Base-by-base conservation (phyloP, 768 basidiomycete genomes). In the Boletus vinaceobasis region DNA sequence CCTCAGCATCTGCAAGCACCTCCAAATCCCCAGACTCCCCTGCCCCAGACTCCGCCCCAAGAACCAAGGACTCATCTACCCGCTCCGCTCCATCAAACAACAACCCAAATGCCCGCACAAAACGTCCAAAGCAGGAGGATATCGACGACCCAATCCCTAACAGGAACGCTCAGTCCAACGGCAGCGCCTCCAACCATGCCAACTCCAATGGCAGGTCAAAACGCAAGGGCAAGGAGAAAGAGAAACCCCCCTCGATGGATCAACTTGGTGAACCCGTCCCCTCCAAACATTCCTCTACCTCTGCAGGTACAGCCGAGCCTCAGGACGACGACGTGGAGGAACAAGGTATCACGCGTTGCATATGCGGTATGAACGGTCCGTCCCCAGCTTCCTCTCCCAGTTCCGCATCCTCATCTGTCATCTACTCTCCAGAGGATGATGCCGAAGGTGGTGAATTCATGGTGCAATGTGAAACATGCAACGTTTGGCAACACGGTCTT, bases 401-500 rank as follows among this genome's bases (percentile, higher is more conserved):
- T 14, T 39, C 61, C 55, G 31, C 44, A 26, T 53, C 49, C 64
- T 69, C 60, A 74, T 65, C 63, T 57, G 55, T 53, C 59, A 43
- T 55, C 55, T 52, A 55, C 50, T 58, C 66, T 73, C 74, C 73
- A 77, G 87, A 88, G 70, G 85, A 86, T 63, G 86, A 88, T 66
- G 82, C 83, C 49, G 86, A 88, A 68, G 91, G 90, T 48, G 91
- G 93, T 45, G 94, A 93, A 70, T 91, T 96, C 75, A 97, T 98
- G 92, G 93, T 98, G 48, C 90, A 93, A 71, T 99, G 96, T 74
- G 96, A 98, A 74, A 86, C 79, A 42, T 99, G 96, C 77, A 90
- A 94, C 65, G 92, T 91, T 52, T 99, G 96, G 96, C 96, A 99
- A 73, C 96, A 99, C 69, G 94, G 94, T 4, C 79, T 86, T 10